Conservation (phyloP, 1,139 yeast species). For the Diutina rugosa region DNA sequence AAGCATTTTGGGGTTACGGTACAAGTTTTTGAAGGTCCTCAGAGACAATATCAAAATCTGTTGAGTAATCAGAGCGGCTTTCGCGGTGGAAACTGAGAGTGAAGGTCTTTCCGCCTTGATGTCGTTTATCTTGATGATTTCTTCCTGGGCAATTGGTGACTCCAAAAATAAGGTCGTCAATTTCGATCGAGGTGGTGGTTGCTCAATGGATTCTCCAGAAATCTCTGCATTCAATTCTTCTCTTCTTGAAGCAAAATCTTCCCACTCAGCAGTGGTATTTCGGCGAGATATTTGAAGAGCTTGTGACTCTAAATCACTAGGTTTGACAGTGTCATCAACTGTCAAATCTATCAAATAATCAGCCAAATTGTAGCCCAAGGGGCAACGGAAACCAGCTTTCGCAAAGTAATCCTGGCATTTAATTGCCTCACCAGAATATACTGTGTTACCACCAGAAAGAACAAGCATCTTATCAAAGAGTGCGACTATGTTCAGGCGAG, state of each 20-base stretch:
- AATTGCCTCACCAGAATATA: slow-evolving; percentile 76
- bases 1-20: slow-evolving; percentile 79
- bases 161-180: slow-evolving; percentile 31
- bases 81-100: slow-evolving; percentile 9
- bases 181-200: slow-evolving; percentile 10
- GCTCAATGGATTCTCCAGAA: slow-evolving; percentile 10
- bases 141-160: slow-evolving; percentile 35
- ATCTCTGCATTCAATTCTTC: slow-evolving; percentile 36
- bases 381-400: slow-evolving; percentile 70
- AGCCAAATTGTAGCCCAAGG: slow-evolving; percentile 84
- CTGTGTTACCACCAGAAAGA: slow-evolving; percentile 73
- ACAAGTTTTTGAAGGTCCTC: slow-evolving; percentile 82
- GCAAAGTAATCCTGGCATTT: slow-evolving; percentile 63
- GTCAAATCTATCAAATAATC: slow-evolving; percentile 88
- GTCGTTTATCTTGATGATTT: slow-evolving; percentile 34
- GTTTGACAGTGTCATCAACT: slow-evolving; percentile 30
- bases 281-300: slow-evolving; percentile 4
- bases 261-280: slow-evolving; percentile 62
- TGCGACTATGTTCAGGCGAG: slow-evolving; percentile 92
- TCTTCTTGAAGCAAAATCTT: slow-evolving; percentile 74
- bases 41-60: slow-evolving; percentile 66
- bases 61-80: slow-evolving; percentile 41
- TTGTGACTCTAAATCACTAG: neutral
- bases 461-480: slow-evolving; percentile 72
- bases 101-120: slow-evolving; percentile 18